phyloP scores from a whole-genome alignment of 179 eudicot species.

The Beta lomatogona region DNA sequence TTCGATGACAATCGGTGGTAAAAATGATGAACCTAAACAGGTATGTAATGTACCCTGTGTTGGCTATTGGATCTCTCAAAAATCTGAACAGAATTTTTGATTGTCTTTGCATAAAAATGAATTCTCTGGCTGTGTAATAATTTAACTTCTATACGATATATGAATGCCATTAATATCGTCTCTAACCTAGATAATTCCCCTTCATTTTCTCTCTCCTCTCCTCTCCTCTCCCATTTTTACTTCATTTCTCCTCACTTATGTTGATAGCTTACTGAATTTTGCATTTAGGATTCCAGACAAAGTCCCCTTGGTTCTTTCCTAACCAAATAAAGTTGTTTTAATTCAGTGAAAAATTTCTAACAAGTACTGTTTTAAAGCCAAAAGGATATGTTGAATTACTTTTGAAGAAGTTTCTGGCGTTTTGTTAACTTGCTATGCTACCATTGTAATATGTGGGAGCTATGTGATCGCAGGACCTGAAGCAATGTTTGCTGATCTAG shows the following conservation, averaged over 20 bases:
- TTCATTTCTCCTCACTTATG: too few relatives aligned
- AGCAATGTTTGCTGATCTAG: conserved; percentile 97
- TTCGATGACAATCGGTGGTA: conserved; percentile 80
- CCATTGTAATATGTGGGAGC: neutral
- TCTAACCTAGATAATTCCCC: too few relatives aligned
- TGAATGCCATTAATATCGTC: too few relatives aligned
- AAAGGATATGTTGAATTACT: neutral
- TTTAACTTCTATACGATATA: neutral
- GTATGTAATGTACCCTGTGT: conserved; percentile 30
- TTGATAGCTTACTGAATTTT: too few relatives aligned
- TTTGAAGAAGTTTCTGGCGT: neutral
- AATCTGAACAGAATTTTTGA: neutral
- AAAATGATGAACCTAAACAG: conserved; percentile 84
- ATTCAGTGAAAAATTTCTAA: neutral
- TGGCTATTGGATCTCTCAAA: neutral
- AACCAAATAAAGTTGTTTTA: neutral
- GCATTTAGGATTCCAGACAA: too few relatives aligned
- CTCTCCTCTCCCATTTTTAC: too few relatives aligned
- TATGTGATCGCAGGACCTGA: conserved; percentile 71
- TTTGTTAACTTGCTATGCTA: neutral
- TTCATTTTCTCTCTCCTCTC: too few relatives aligned
- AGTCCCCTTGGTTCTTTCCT: neutral
- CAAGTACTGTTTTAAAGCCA: neutral
- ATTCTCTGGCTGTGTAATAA: neutral
- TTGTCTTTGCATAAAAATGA: neutral